A percentile compares a stretch with the other conserved stretches of the same genome.
These are phyloP conservation scores for Coelastrella sp. DNA, from an alignment of 139 green algal species.

Conservation along the genomic window DNA sequence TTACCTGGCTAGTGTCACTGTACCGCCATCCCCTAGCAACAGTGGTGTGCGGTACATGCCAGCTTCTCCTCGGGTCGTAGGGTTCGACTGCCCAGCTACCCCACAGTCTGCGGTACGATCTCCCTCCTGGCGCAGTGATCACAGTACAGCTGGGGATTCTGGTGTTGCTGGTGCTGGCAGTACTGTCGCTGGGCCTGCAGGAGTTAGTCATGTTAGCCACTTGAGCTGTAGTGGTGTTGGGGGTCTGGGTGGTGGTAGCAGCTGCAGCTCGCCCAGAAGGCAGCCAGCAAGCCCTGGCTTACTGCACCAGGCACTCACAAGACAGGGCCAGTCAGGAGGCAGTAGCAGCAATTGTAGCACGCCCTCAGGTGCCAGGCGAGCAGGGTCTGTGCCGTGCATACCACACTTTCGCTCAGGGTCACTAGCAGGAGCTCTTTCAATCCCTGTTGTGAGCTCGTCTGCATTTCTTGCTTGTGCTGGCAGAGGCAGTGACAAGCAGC, in stretches of 20 bases:
- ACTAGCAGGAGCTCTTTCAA: too few relatives aligned
- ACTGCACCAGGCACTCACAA: constrained; percentile 22
- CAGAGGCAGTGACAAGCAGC: too few relatives aligned
- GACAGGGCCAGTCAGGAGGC: background rate
- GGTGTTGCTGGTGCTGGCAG: background rate
- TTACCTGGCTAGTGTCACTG: constrained; percentile 18
- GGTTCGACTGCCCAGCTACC: constrained; percentile 37
- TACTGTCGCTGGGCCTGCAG: background rate
- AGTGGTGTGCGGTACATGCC: constrained; percentile 36
- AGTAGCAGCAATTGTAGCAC: constrained; percentile 7
- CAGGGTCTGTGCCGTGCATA: background rate
- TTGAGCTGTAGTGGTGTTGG: background rate
- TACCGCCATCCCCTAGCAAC: constrained; percentile 32
- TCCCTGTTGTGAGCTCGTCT: too few relatives aligned
- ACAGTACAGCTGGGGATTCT: background rate
- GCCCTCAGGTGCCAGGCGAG: background rate
- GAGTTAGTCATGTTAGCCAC: background rate
- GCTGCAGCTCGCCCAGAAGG: constrained; percentile 41
- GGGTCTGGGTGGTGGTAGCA: background rate
- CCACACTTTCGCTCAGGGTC: too few relatives aligned
- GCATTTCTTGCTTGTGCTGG: constrained; percentile 9
- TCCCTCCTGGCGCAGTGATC: constrained; percentile 22
- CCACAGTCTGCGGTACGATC: constrained; percentile 14
- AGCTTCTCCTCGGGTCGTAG: constrained; percentile 27
- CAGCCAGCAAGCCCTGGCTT: constrained; percentile 29